Base-by-base conservation (phyloP, 495 filamentous ascomycete genomes). In the Aspergillus egyptiacus region DNA sequence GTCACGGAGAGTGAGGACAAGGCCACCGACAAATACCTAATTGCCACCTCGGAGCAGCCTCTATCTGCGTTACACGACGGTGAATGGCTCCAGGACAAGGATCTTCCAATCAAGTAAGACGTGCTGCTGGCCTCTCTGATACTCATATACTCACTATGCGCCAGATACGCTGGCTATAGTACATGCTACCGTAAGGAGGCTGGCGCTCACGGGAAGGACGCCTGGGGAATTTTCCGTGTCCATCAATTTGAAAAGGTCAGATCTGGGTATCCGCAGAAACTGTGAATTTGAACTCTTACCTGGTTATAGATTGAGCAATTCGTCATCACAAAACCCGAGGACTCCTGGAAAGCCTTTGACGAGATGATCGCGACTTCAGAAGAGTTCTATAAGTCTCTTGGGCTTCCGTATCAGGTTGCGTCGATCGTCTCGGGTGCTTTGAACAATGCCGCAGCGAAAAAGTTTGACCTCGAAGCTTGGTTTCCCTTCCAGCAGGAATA, bases 151-250 rank as follows among this genome's bases (percentile, higher is more conserved):
- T 62, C 27, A 64, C 34, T 6, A 15, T 9, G 22, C 20, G 8
- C 15, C 47, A 81, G 74, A 46, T 91, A 97, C 63, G 93, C 90
- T 5, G 93, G 93, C 6, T 96, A 89, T 73, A 88, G 82, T 55
- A 95, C 93, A 15, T 95, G 89, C 62, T 98, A 95, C 67, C 80
- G 93, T 34, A 90, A 94, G 73, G 93, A 98, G 64, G 93, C 93
- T 27, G 93, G 93, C 37, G 68, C 78, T 15, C 90, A 96, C 60
- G 93, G 93, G 28, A 89, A 87, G 68, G 93, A 98, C 60, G 91
- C 94, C 5, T 98, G 93, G 93, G 93, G 93, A 44, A 88, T 97
- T 54, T 98, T 96, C 77, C 84, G 93, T 58, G 90, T 97, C 32
- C 93, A 98, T 68, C 91, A 98, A 62, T 98, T 98, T 60, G 93